Evolutionary conservation across 352 stramenopile genomes (phyloP), one percentile per base, ranked within the genome.

Genomic region (Phytophthora sp.): DNA sequence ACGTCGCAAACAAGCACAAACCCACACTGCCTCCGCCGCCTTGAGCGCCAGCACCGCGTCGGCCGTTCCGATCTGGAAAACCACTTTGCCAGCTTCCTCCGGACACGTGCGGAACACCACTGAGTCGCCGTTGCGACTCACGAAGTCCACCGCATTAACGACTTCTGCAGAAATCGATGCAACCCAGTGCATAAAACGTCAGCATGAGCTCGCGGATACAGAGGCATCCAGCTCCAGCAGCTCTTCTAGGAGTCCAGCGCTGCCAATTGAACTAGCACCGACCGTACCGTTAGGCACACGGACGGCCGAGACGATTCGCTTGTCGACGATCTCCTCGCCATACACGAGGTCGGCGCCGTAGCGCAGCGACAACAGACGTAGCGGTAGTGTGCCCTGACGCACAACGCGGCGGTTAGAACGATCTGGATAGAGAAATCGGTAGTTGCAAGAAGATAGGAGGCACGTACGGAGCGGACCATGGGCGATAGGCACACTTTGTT

Each of bases 261-360:
- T 58, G 18, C 18, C 6, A 50, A 42, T 29, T 23, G 8, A 16
- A 56, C 5, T 9, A 51, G 20, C 31, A 42, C 45, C 11, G 83
- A 52, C 44, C 55, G 20, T 61, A 77, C 82, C 71, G 55, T 98
- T 98, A n/a, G 85, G 70, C 0, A 95, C 71, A 18, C 94, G 88
- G 23, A 87, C 88, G 9, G 89, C 90, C 4, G 84, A 73, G 12
- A 90, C 84, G 46, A 98, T 93, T 52, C 90, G 90, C 69, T 97
- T 92, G 82, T 98, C 96, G 54, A 99, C 88, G 54, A 98, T 91
- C 76, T 99, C 96, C 80, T 99, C 96, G 26, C 89, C 88, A 69
- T 98, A 98, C 0, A 97, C 89, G 27, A 98, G 73, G 44, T 98
- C 85, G 7, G 94, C 94, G 42, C 95, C 95, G 69, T 98, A 98